phyloP scores from a whole-genome alignment of 192 early-diverging fungal species.

The Coemansia sp. region DNA sequence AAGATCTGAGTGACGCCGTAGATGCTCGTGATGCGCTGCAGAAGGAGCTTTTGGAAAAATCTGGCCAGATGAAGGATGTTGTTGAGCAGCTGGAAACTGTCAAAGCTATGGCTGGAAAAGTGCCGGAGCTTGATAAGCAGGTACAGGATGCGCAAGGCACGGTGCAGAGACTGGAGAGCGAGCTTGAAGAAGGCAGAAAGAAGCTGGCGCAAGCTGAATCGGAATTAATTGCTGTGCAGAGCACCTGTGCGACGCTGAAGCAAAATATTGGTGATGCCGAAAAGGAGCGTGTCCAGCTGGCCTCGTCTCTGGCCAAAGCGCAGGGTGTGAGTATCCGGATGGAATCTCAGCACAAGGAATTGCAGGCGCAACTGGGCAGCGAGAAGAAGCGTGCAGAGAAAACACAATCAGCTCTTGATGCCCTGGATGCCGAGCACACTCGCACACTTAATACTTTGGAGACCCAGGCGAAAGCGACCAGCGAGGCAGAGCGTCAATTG shows the following conservation, averaged over 20 bases:
- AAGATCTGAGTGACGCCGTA: constrained; percentile 7
- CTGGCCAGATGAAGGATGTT: background rate
- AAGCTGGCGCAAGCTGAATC: constrained; percentile 7
- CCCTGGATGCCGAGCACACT: constrained; percentile 1
- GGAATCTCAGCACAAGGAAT: constrained; percentile 26
- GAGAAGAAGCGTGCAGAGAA: constrained; percentile 14
- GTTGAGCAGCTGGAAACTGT: background rate
- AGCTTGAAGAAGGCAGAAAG: constrained; percentile 2
- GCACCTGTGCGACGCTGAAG: constrained; percentile 1
- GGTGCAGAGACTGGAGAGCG: background rate
- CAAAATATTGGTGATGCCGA: constrained; percentile 3
- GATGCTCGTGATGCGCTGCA: constrained; percentile 11
- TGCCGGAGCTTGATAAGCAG: background rate
- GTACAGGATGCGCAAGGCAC: background rate
- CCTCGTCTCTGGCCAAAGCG: constrained; percentile 36
- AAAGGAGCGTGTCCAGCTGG: constrained; percentile 30
- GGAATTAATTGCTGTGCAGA: background rate
- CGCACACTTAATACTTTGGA: background rate
- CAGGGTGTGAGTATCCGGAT: constrained; percentile 28
- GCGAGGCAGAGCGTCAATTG: constrained; percentile 21
- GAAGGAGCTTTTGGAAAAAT: background rate
- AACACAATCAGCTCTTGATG: constrained; percentile 2
- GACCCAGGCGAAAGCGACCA: background rate
- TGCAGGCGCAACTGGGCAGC: constrained; percentile 17
- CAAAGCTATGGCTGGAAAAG: background rate